Base-by-base conservation (phyloP, 352 stramenopile species). In the Phytophthora quininea region DNA sequence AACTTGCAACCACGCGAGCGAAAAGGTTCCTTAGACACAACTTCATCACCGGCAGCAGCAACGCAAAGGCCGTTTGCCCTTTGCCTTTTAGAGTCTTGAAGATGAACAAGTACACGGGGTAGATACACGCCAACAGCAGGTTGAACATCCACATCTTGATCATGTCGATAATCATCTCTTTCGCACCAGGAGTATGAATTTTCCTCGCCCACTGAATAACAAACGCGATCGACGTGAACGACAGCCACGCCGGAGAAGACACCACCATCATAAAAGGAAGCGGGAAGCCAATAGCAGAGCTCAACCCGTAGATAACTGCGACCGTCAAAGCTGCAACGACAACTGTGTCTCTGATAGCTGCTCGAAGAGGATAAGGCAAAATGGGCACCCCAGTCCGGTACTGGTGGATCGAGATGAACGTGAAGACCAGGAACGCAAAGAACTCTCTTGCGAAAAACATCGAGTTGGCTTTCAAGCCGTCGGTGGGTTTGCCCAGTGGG, bases 111-210 rank as follows among this genome's bases (percentile, higher is more conserved):
- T 67, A 72, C 4, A 38, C 27, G 1, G 58, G 58, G 27, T 72
- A 72, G 6, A 63, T 50, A 27, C 29, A 49, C 10, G 54, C 53
- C 32, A 67, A 31, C 4, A 27, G 40, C 2, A 59, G 15, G 14
- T 72, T 52, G 40, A 57, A 67, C n/a, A n/a, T 35, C 52, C 55
- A 71, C 2, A 64, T n/a, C 15, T 53, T 60, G 7, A 74, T 11
- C 32, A 59, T 45, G 8, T 51, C 50, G 19, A 58, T n/a, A 0
- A 67, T 14, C 27, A 63, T 63, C 1, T 9, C 33, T 14, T 15
- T 30, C 11, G 40, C 37, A 9, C 45, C 24, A 2, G 61, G 62
- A 15, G 35, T 71, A 2, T 33, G 37, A 4, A 62, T 38, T 24
- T 61, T 47, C 27, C 63, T 63, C 4, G 9, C 12, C 67, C 57